Evolutionary conservation across 371 early-diverging fungal genomes (phyloP), one percentile per base, ranked within the genome.

Genomic region (Choanephora cucurbitarum): DNA sequence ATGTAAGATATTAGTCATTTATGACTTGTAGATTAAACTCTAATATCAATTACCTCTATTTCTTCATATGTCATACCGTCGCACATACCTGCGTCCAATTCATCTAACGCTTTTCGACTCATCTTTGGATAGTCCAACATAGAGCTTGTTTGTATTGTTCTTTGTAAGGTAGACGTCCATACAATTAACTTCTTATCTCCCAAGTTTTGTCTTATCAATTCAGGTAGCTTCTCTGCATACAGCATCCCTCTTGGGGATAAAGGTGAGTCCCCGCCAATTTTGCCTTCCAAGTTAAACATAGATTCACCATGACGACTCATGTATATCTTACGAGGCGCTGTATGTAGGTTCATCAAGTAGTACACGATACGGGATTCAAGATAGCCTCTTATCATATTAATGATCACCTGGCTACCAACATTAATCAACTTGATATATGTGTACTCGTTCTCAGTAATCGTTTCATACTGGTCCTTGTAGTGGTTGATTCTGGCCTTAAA

Each of bases 31-130:
- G 15, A 14, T 23, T 3, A 32, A 33, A 15, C 14, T 33, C 33
- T n/a, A n/a, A 46, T 52, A 40, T 17, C 19, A 9, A 17, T 67
- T 70, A 82, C 86, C 66, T 88, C 96, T 60, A 99, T 97, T 62
- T 98, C 96, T 63, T 96, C 97, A 73, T 99, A 99, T 9, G 98
- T 97, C 80, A 97, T 80, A 21, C 96, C 97, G 73, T 99, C 99
- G 78, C 99, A 99, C 11, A 95, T 89, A 15, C 99, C 98, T 8
- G 96, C 91, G 65, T 97, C 92, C 37, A 99, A 73, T 72, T 99
- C 99, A 74, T 99, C 99, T 66, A 99, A 70, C 24, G 94, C 95
- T 70, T 97, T 97, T 94, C 96, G 95, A 64, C 88, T 89, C 52
- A 95, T 72, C 58, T 96, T 95, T 45, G 95, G 92, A 74, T 91